Conservation (phyloP, 495 filamentous ascomycete species). For the Hypoxylon crocopeplum region DNA sequence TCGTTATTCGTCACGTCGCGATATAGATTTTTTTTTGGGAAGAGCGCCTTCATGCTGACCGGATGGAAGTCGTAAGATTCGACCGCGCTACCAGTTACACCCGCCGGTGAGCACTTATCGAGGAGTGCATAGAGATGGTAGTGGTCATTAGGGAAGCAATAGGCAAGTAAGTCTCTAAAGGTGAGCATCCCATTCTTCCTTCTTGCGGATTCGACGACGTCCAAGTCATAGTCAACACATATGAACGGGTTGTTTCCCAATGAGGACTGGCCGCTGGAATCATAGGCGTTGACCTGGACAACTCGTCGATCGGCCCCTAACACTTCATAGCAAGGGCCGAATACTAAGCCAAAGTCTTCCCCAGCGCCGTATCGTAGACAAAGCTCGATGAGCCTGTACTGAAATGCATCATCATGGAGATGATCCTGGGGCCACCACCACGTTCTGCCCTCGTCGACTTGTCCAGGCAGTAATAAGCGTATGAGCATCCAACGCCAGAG, state of each 20-base stretch:
- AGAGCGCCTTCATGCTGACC: neutral
- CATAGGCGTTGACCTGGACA: neutral
- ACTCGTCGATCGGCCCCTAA: neutral
- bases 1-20: no score
- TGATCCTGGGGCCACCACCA: neutral
- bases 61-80: neutral
- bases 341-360: neutral
- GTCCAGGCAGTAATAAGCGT: neutral
- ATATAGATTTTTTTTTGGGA: constrained; percentile 7
- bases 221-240: constrained; percentile 11
- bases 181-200: constrained; percentile 1
- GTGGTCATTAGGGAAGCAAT: constrained; percentile 11
- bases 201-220: constrained; percentile 12
- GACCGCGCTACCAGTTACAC: neutral
- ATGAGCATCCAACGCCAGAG: constrained; percentile 5
- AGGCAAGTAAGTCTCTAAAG: constrained; percentile 5
- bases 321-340: constrained; percentile 12
- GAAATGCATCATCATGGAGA: neutral
- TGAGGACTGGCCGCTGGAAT: neutral
- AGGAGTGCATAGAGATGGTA: neutral
- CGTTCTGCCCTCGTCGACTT: neutral
- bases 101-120: neutral
- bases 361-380: neutral
- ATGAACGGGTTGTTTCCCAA: neutral
- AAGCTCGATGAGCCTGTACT: constrained; percentile 3